These are phyloP conservation scores for Podaxis carcinomalis DNA, from an alignment of 768 basidiomycete species.

Conservation along the genomic window DNA sequence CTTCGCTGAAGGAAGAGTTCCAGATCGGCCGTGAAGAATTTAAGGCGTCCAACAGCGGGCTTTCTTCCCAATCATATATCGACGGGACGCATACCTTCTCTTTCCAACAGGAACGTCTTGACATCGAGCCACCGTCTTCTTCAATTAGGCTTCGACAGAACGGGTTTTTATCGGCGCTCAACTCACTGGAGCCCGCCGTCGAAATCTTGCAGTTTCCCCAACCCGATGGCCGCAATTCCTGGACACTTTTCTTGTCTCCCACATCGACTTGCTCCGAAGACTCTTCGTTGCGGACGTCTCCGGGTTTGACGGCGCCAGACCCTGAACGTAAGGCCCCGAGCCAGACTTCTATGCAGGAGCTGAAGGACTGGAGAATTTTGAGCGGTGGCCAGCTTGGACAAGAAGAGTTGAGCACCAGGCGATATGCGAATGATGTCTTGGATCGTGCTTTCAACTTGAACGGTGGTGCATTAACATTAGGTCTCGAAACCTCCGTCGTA, in stretches of 20 bases:
- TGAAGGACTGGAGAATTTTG: not conserved
- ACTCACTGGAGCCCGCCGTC: not conserved
- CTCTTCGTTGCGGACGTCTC: conserved; percentile 11
- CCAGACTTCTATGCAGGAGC: not conserved
- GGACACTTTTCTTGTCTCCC: conserved; percentile 27
- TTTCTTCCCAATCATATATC: not conserved
- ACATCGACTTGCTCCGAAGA: conserved; percentile 10
- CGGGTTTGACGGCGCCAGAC: conserved; percentile 6
- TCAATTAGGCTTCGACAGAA: conserved; percentile 3
- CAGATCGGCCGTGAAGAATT: not conserved
- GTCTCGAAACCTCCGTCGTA: not conserved
- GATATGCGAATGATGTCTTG: conserved; percentile 6
- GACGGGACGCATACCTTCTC: not conserved
- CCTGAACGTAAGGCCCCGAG: not conserved
- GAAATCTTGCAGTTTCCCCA: conserved; percentile 18
- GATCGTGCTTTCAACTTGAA: not conserved
- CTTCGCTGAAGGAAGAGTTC: not conserved
- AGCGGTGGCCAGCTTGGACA: not conserved
- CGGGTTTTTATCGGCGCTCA: not conserved
- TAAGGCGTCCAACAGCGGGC: not conserved
- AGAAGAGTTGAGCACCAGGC: conserved; percentile 2
- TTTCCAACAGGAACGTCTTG: not conserved
- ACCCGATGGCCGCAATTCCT: conserved; percentile 24
- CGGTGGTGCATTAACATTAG: not conserved
- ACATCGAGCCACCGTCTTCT: conserved; percentile 1